A percentile compares a stretch with the other conserved stretches of the same genome.
These are phyloP conservation scores for Lodderomyces theae DNA, from an alignment of 1,139 yeast species.

Conservation along the genomic window DNA sequence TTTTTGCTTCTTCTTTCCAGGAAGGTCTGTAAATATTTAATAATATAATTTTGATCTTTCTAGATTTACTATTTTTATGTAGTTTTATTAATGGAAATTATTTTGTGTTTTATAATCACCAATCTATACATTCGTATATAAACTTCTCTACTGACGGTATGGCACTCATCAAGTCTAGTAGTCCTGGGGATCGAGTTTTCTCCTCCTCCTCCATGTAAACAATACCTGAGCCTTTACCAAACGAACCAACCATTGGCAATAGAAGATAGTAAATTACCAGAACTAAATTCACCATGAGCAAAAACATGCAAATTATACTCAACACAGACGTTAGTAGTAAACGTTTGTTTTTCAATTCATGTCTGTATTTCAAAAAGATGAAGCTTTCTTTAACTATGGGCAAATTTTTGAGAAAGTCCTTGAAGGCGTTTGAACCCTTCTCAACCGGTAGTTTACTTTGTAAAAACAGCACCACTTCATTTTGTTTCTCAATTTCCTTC, in stretches of 20 bases:
- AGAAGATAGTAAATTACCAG: constrained; percentile 8
- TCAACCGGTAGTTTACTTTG: background rate
- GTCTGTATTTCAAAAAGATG: constrained; percentile 25
- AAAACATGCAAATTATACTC: constrained; percentile 23
- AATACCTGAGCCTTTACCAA: background rate
- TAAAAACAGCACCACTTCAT: background rate
- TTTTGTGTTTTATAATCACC: constrained; percentile 5
- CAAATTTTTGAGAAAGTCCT: constrained; percentile 15
- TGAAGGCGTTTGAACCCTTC: background rate
- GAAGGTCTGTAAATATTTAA: constrained; percentile 7
- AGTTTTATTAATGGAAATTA: background rate
- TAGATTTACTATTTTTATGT: constrained; percentile 1
- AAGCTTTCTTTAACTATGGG: constrained; percentile 37
- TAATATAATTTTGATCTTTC: constrained; percentile 4
- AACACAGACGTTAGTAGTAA: constrained; percentile 21
- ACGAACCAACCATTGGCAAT: background rate
- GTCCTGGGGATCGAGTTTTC: background rate
- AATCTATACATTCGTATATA: constrained; percentile 10
- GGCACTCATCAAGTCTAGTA: background rate
- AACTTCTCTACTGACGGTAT: constrained; percentile 10
- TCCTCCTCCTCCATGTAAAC: background rate
- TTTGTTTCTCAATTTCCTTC: constrained; percentile 5
- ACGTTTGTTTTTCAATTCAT: constrained; percentile 23
- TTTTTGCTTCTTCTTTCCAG: background rate
- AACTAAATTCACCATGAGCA: constrained; percentile 21